Evolutionary conservation across 2,329 filamentous ascomycete genomes (phyloP).

Genomic region (Nemania sp.): DNA sequence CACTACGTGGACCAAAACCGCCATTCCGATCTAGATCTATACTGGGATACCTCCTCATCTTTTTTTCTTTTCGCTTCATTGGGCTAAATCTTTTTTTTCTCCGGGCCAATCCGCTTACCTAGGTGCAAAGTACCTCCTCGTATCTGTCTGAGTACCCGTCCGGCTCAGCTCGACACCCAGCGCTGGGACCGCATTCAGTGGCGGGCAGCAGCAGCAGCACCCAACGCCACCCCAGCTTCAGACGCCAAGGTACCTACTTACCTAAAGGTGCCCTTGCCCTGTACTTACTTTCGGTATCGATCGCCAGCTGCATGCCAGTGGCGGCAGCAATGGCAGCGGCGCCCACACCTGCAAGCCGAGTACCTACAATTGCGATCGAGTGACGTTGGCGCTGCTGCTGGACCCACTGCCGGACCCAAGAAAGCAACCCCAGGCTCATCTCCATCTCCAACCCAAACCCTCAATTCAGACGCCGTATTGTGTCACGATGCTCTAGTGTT

Average conservation of each 20-base stretch:
- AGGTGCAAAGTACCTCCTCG: neutral
- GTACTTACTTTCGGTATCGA: no score
- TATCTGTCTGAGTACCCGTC: neutral
- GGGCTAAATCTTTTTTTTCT: slow-evolving; percentile 13
- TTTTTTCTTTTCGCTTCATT: slow-evolving; percentile 17
- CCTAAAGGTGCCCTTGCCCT: no score
- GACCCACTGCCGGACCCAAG: slow-evolving; percentile 7
- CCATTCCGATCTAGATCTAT: neutral
- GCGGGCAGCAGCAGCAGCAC: neutral
- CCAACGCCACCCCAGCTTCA: no score
- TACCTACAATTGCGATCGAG: slow-evolving; percentile 16
- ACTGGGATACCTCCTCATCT: neutral
- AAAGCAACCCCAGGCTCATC: no score
- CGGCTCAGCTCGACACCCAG: slow-evolving; percentile 3
- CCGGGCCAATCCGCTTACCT: neutral
- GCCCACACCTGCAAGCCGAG: slow-evolving; percentile 17
- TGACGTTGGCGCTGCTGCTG: slow-evolving; percentile 29
- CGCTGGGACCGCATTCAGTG: slow-evolving; percentile 1
- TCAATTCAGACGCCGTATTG: slow-evolving; percentile 21
- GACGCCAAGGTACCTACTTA: neutral
- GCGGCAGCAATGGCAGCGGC: slow-evolving; percentile 11
- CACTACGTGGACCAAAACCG: no score
- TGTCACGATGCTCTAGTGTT: slow-evolving; percentile 22
- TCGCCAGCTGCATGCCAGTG: no score
- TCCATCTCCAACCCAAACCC: slow-evolving; percentile 20